phyloP scores from a whole-genome alignment of 805 yeast species.

The Diddensiella transvaalensis region DNA sequence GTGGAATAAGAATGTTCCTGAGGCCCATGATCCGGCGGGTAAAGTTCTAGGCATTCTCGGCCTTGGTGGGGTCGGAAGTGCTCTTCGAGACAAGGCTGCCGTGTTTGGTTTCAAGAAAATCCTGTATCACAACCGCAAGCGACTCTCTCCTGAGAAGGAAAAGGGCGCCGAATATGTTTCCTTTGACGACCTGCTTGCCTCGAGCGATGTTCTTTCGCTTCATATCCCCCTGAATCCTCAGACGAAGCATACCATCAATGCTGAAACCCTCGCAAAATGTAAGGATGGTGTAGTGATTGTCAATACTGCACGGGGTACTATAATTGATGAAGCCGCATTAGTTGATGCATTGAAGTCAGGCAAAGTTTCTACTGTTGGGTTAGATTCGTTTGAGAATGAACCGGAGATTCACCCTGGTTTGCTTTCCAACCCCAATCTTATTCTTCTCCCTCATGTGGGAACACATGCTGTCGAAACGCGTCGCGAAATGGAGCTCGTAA shows the following conservation, averaged over 20 bases:
- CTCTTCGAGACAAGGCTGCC: constrained; percentile 46
- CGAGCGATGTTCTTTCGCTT: constrained; percentile 47
- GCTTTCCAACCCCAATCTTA: constrained; percentile 41
- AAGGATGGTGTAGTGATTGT: constrained; percentile 51
- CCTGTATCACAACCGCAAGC: constrained; percentile 50
- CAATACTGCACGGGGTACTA: constrained; percentile 58
- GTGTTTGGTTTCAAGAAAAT: constrained; percentile 50
- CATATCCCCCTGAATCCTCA: constrained; percentile 50
- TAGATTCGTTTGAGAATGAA: constrained; percentile 57
- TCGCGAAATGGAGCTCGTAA: constrained; percentile 73
- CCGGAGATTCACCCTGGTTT: constrained; percentile 49
- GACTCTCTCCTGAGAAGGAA: constrained; percentile 46
- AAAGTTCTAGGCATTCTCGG: constrained; percentile 56
- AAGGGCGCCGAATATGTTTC: constrained; percentile 42
- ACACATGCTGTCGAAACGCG: constrained; percentile 41
- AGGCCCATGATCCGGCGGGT: constrained; percentile 49
- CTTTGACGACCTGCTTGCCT: constrained; percentile 46
- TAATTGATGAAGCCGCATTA: constrained; percentile 50
- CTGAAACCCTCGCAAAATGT: constrained; percentile 42
- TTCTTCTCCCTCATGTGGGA: constrained; percentile 57
- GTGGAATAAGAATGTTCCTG: constrained; percentile 43
- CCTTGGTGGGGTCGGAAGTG: constrained; percentile 61
- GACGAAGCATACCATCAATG: constrained; percentile 51
- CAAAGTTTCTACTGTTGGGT: constrained; percentile 48
- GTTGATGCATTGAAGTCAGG: constrained; percentile 45